phyloP scores from a whole-genome alignment of 371 early-diverging fungal species.

The Rhizopus sp. region DNA sequence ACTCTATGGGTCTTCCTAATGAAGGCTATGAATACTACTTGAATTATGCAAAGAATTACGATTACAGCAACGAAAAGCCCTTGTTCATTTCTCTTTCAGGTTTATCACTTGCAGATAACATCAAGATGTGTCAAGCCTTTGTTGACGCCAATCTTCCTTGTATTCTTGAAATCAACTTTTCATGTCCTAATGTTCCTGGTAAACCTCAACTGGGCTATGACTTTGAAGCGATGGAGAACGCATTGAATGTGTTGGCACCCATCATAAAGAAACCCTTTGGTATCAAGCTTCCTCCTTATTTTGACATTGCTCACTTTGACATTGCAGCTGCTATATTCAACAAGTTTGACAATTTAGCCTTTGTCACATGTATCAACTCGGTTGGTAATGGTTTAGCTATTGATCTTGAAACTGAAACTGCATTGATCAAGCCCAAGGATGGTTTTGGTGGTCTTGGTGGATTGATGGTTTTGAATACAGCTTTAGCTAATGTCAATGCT shows the following conservation, averaged over 20 bases:
- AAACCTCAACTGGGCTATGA: constrained; percentile 56
- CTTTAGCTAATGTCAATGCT: constrained; percentile 54
- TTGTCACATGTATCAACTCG: constrained; percentile 53
- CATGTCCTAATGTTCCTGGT: constrained; percentile 55
- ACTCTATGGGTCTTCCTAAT: constrained; percentile 56
- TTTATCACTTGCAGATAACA: constrained; percentile 45
- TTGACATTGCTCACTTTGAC: constrained; percentile 56
- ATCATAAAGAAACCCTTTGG: constrained; percentile 53
- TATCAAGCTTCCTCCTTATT: constrained; percentile 56
- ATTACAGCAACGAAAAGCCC: constrained; percentile 43
- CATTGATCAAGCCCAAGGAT: constrained; percentile 52
- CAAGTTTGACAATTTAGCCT: constrained; percentile 45
- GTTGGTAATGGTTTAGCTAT: constrained; percentile 55
- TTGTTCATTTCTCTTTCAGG: constrained; percentile 53
- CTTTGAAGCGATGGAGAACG: constrained; percentile 49
- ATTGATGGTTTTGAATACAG: constrained; percentile 44
- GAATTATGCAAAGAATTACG: constrained; percentile 43
- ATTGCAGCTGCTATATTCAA: constrained; percentile 44
- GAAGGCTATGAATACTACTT: constrained; percentile 52
- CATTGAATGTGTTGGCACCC: constrained; percentile 43
- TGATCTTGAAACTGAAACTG: constrained; percentile 51
- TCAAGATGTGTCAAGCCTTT: constrained; percentile 47
- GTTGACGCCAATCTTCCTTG: constrained; percentile 43
- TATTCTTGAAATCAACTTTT: constrained; percentile 51
- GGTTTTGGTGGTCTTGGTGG: constrained; percentile 58